phyloP scores from a whole-genome alignment of 768 basidiomycete genomes.

The Rubroboletus pulcherrimus region DNA sequence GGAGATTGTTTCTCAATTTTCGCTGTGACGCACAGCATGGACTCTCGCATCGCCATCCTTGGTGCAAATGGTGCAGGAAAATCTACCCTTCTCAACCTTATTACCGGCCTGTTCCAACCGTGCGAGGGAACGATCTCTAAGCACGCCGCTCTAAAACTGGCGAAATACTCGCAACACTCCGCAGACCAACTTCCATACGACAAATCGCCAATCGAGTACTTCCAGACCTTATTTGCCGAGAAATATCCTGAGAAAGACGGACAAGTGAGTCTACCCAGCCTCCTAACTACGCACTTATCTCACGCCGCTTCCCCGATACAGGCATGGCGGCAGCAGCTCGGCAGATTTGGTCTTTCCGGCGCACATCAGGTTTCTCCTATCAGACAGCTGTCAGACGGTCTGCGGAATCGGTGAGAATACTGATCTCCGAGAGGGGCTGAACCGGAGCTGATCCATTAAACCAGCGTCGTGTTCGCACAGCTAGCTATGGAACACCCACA shows the following conservation, averaged over 20 bases:
- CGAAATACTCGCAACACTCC: constrained; percentile 98
- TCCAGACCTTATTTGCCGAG: constrained; percentile 71
- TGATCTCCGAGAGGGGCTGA: constrained; percentile 5
- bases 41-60: constrained; percentile 91
- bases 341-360: constrained; percentile 93
- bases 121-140: constrained; percentile 83
- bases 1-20: constrained; percentile 3
- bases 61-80: constrained; percentile 96
- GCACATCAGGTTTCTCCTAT: constrained; percentile 93
- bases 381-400: constrained; percentile 90
- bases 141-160: constrained; percentile 87
- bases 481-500: constrained; percentile 98
- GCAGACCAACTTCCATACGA: constrained; percentile 98
- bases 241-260: constrained; percentile 95
- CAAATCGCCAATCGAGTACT: constrained; percentile 86
- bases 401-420: constrained; percentile 78
- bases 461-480: constrained; percentile 91
- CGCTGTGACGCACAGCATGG: constrained; percentile 57
- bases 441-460: constrained; percentile 15
- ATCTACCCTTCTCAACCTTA: constrained; percentile 86
- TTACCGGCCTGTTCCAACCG: constrained; percentile 80
- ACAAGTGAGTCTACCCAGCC: constrained; percentile 38
- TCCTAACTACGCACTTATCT: constrained; percentile 7
- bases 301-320: constrained; percentile 31
- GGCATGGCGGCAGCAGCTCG: constrained; percentile 93